Evolutionary conservation across 139 green algal species (phyloP), one percentile per base, ranked within the genome.

Genomic region (Coccomyxa sp.): DNA sequence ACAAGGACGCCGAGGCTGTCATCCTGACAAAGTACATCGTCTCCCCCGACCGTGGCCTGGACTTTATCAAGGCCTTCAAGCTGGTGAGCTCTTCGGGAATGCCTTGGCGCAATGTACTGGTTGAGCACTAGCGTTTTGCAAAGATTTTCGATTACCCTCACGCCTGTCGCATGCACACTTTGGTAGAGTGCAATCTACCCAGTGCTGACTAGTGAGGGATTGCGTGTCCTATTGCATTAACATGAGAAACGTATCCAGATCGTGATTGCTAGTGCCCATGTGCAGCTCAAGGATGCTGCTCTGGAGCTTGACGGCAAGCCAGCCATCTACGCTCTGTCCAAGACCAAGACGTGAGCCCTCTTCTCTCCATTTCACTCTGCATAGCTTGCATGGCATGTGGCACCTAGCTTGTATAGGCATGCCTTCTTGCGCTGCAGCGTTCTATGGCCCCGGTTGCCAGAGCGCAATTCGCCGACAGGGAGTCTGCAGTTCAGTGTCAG

Each of bases 21-120:
- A 38, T 71, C 7, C 64, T 71, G 29, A 71, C 64, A 22, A 71
- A 71, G 64, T 71, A 38, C 64, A 71, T 71, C n/a, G 64, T 71
- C 24, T 14, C 64, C 29, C 64, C 64, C 6, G 64, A 71, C 24
- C 33, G 18, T 31, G 64, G 24, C 14, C 2, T 36, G 64, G 64
- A 37, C 64, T 71, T 71, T 29, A 71, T 71, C n/a, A 29, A 34
- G 29, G 64, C 64, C 27, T 18, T 71, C 5, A 71, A 71, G 7
- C 33, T 37, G 64, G 64, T 71, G 2, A 10, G 64, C 7, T 22
- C n/a, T n/a, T n/a, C n/a, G n/a, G n/a, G n/a, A n/a, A n/a, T n/a
- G 50, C 50, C 5, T 18, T 64, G 50, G 27, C 22, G 4, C 27
- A 31, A 22, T 64, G 2, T 1, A 6, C 27, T 64, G 22, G 18